Percentiles rank a stretch among this genome's conserved stretches.
Evolutionary conservation across 2,329 filamentous ascomycete species (phyloP).

Genomic region (Aspergillus viridinutans): DNA sequence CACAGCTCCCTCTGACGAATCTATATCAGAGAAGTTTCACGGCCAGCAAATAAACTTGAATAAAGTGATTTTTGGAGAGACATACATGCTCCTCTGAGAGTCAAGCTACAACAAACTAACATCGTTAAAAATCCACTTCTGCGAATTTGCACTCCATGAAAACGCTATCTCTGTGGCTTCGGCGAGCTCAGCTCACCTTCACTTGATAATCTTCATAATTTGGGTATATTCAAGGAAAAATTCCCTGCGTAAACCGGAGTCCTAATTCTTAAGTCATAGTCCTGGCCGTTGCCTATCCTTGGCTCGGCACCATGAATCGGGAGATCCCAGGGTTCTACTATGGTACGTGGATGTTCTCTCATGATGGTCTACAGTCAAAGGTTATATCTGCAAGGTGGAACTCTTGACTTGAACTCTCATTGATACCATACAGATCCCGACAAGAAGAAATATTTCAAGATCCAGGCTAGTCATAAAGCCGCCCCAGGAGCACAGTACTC

Average conservation of each 20-base stretch:
- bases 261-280: not conserved
- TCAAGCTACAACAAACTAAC: not conserved
- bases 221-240: not conserved
- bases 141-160: not conserved
- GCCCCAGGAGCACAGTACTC: slow-evolving; percentile 53
- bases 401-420: not conserved
- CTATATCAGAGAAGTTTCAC: not conserved
- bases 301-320: slow-evolving; percentile 20
- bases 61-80: not conserved
- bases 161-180: not conserved
- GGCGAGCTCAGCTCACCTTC: not conserved
- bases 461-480: slow-evolving; percentile 53
- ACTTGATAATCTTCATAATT: not conserved
- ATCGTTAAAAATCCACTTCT: not conserved
- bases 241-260: not conserved
- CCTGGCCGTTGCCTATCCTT: not conserved
- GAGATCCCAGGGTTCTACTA: slow-evolving; percentile 34
- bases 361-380: not conserved
- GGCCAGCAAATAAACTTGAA: not conserved
- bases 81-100: not conserved
- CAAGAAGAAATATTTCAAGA: slow-evolving; percentile 65
- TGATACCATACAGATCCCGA: slow-evolving; percentile 33
- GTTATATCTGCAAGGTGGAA: not conserved
- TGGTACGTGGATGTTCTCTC: slow-evolving; percentile 17
- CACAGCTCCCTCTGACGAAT: not conserved